Evolutionary conservation across 2,329 filamentous ascomycete genomes (phyloP).

Genomic region (Sphaerulina musiva): DNA sequence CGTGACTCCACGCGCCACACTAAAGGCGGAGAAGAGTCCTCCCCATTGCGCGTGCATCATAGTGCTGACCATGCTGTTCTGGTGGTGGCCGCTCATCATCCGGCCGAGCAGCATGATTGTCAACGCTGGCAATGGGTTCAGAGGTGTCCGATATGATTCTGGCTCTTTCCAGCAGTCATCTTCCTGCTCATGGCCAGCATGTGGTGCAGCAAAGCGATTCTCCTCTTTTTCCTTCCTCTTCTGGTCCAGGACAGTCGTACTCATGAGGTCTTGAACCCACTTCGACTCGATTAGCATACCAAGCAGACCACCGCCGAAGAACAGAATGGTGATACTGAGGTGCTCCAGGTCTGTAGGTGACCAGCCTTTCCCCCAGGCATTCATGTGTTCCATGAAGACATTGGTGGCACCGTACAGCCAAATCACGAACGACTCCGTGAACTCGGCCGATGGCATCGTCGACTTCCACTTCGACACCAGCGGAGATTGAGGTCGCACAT

Average conservation of each 20-base stretch:
- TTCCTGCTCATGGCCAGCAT: slow-evolving; percentile 1
- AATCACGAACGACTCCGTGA: slow-evolving; percentile 82
- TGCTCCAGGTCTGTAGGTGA: slow-evolving; percentile 79
- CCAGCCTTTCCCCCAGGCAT: slow-evolving; percentile 64
- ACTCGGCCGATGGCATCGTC: slow-evolving; percentile 68
- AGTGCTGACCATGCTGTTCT: slow-evolving; percentile 71
- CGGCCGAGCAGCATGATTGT: slow-evolving; percentile 81
- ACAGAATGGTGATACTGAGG: slow-evolving; percentile 84
- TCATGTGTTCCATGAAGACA: slow-evolving; percentile 85
- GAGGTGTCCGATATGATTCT: slow-evolving; percentile 62
- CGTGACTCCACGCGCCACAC: slow-evolving; percentile 68
- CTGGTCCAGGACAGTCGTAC: slow-evolving; percentile 42
- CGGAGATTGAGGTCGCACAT: slow-evolving; percentile 60
- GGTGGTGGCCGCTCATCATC: slow-evolving; percentile 94
- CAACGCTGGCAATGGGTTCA: slow-evolving; percentile 83
- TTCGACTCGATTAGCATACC: slow-evolving; percentile 36
- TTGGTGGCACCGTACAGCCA: slow-evolving; percentile 85
- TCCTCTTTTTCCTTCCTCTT: slow-evolving; percentile 32
- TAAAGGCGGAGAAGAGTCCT: slow-evolving; percentile 71
- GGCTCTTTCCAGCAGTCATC: slow-evolving; percentile 53
- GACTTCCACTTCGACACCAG: slow-evolving; percentile 57
- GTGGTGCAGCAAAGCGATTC: slow-evolving; percentile 11
- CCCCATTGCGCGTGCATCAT: slow-evolving; percentile 97
- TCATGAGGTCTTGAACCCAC: slow-evolving; percentile 60
- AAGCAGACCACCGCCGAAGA: slow-evolving; percentile 80